Base-by-base conservation (phyloP, 2,329 filamentous ascomycete genomes). In the Monosporascus sp. region DNA sequence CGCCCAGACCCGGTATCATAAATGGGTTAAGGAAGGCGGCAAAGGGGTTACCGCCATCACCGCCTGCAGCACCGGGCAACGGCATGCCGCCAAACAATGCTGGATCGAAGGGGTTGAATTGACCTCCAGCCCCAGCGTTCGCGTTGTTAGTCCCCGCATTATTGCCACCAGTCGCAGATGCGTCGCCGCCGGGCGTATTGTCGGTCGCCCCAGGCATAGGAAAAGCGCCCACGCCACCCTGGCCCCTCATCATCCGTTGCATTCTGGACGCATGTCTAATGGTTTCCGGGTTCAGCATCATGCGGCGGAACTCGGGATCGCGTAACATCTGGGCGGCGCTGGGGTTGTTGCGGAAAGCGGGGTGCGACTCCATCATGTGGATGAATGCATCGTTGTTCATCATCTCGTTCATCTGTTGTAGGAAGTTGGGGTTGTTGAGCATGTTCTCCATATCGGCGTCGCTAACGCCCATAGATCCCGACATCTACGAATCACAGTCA, bases 311-410 rank as follows among this genome's bases (percentile, higher is more conserved):
- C 59, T 91, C 83, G 0, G 92, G 92, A 52, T 66, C 64, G 17
- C 65, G 65, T 8, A 67, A 51, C 60, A 66, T 63, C 20, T 44
- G 41, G 14, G n/a, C n/a, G 41, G 41, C 41, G n/a, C 14, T 24
- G 41, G 41, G 41, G 70, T 88, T 83, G 56, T 84, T 81, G 63
- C 86, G 82, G 19, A 91, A 77, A 80, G 91, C 87, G 2, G 94
- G 94, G 68, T 96, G 96, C 66, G 88, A 84, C 64, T 94, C 85
- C 82, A 97, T 90, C 82, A 95, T 90, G 67, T 97, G 91, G 67
- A 97, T 83, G 63, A 99, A 88, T 19, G 86, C 83, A n/a, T 94
- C 93, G 72, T 97, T 97, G 71, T 92, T 90, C 70, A 99, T 87
- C 37, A 92, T 91, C 73, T 97, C 93, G 71, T 94, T 96, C 83